Conservation (phyloP, 495 filamentous ascomycete genomes). For the Trichoderma orchidacearum region DNA sequence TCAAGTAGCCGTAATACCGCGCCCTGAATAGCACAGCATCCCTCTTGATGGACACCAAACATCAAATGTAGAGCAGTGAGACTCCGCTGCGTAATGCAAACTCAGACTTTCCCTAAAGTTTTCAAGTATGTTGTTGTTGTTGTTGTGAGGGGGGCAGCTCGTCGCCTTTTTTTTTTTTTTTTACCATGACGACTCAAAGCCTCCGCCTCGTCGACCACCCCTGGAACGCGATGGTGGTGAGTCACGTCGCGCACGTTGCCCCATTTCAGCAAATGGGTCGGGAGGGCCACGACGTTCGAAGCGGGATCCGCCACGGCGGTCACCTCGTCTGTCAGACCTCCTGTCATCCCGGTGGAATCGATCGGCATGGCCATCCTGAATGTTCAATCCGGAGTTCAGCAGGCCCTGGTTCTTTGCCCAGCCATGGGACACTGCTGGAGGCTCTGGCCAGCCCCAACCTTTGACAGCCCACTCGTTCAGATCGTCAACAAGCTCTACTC, state of each 20-base stretch:
- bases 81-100: not conserved
- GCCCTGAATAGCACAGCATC: not conserved
- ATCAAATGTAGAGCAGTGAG: not conserved
- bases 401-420: conserved; percentile 36
- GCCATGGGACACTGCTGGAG: conserved; percentile 35
- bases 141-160: no score
- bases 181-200: not conserved
- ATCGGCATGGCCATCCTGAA: conserved; percentile 14
- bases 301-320: conserved; percentile 3
- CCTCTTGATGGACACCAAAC: not conserved
- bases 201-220: not conserved
- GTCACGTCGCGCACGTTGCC: not conserved
- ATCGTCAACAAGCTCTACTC: conserved; percentile 26
- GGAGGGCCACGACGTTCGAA: not conserved
- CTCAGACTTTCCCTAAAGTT: no score
- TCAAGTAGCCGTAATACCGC: not conserved
- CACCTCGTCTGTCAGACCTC: not conserved
- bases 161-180: no score
- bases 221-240: not conserved
- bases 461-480: conserved; percentile 49
- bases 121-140: no score
- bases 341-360: conserved; percentile 5
- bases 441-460: conserved; percentile 46
- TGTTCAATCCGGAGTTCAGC: not conserved
- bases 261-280: not conserved